Evolutionary conservation across 108 stramenopile genomes (phyloP), one percentile per base, ranked within the genome.

Genomic region (Cyclotella atomus): DNA sequence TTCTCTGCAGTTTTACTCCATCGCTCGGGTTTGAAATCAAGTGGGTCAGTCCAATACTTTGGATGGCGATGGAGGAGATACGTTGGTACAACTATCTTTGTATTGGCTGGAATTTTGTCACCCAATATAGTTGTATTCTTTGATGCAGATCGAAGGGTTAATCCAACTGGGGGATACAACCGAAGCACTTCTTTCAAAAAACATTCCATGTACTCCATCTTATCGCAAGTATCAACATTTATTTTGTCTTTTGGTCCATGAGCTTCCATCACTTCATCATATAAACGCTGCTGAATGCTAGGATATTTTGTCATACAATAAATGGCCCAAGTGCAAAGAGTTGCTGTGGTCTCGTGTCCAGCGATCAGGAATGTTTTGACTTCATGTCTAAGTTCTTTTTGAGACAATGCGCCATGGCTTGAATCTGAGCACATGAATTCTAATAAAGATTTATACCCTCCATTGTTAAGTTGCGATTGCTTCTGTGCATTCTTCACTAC

Each of bases 331-430:
- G 75, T 59, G 52, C 82, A 84, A 71, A 82, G 83, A 52, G 87
- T 87, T n/a, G 87, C 43, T 19, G 84, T 87, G 15, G 90, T 91
- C 55, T 91, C 90, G 60, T 91, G 90, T 21, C 89, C 90, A 20
- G 90, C 87, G 23, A 87, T 14, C 54, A 91, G 17, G 49, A 91
- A 85, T 12, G 87, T 88, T 65, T 88, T 88, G 29, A 83, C 73
- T 81, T 91, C 90, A 66, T 81, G 84, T 35, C 63, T 70, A 19
- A 91, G 71, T 71, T 91, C 89, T 17, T 65, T 38, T 33, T 74
- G 55, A 19, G 67, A 59, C 29, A 87, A 57, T 27, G 49, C 61
- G 12, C 59, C 21, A 32, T 73, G 71, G 15, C 71, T 30, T 46
- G 59, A 41, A 35, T 70, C 69, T 24, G 53, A 17, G 63, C 75